Evolutionary conservation across 495 filamentous ascomycete species (phyloP).

Genomic region (Hyaloscypha finlandica): DNA sequence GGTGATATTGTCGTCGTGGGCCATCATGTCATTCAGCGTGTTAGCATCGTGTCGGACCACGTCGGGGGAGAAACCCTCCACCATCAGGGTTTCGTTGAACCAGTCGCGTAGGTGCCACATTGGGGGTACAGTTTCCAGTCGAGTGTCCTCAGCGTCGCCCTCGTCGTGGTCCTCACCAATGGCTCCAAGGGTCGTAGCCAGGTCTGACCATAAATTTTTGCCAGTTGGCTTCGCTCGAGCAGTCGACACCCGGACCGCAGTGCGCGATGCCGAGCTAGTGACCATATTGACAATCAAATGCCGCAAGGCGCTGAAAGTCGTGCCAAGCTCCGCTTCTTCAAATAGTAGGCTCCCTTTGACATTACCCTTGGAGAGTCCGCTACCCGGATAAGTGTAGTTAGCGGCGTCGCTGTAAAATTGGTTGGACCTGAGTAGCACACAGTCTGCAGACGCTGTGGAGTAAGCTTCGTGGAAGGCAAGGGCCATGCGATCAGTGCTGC

Average conservation of each 20-base stretch:
- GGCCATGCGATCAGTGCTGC: slow-evolving; percentile 39
- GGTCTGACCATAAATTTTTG: neutral
- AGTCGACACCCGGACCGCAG: slow-evolving; percentile 27
- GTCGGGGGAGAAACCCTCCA: slow-evolving; percentile 36
- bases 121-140: slow-evolving; percentile 29
- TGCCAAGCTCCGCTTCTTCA: slow-evolving; percentile 37
- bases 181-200: neutral
- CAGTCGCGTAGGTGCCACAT: slow-evolving; percentile 33
- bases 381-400: neutral
- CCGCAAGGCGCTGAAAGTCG: slow-evolving; percentile 31
- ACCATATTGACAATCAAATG: slow-evolving; percentile 38
- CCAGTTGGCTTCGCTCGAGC: neutral
- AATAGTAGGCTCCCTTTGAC: slow-evolving; percentile 28
- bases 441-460: slow-evolving; percentile 26
- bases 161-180: neutral
- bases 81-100: slow-evolving; percentile 32
- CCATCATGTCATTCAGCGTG: slow-evolving; percentile 37
- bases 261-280: slow-evolving; percentile 38
- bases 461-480: slow-evolving; percentile 34
- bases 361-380: neutral
- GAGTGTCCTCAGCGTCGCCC: neutral
- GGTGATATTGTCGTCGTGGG: slow-evolving; percentile 32
- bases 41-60: slow-evolving; percentile 17
- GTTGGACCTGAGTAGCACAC: slow-evolving; percentile 31
- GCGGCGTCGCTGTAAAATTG: slow-evolving; percentile 15